Evolutionary conservation across 2,329 filamentous ascomycete species (phyloP).

Genomic region (Colletotrichum sp.): DNA sequence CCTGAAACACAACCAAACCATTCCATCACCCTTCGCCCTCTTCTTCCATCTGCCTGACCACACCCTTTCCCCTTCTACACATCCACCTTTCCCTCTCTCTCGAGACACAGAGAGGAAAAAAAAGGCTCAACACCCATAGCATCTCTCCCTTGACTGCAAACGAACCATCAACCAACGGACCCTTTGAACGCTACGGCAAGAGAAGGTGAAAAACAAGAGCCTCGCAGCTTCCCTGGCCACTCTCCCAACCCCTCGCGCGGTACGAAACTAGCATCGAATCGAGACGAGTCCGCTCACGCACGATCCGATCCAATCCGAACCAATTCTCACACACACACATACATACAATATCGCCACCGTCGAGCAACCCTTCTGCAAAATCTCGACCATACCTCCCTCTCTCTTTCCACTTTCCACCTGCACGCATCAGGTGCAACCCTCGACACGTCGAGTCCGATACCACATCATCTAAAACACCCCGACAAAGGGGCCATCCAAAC

Average conservation of each 20-base stretch:
- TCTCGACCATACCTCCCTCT: background rate
- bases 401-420: background rate
- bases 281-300: conserved; percentile 22
- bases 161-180: background rate
- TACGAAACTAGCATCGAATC: conserved; percentile 21
- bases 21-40: conserved; percentile 4
- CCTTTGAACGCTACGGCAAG: background rate
- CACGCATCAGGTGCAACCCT: background rate
- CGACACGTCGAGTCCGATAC: conserved; percentile 9
- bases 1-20: conserved; percentile 22
- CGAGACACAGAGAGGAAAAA: background rate
- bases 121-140: background rate
- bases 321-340: conserved; percentile 9
- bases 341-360: conserved; percentile 18
- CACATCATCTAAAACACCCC: background rate
- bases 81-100: background rate
- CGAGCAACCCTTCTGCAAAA: background rate
- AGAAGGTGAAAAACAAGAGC: background rate
- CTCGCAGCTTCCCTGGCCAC: background rate
- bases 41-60: background rate
- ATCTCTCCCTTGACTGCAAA: background rate
- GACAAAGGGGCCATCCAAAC: conserved; percentile 16
- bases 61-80: background rate
- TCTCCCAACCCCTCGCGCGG: conserved; percentile 10
- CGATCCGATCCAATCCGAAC: conserved; percentile 10